Evolutionary conservation across 331 rosid species (phyloP).

Genomic region (Quercus lobata): DNA sequence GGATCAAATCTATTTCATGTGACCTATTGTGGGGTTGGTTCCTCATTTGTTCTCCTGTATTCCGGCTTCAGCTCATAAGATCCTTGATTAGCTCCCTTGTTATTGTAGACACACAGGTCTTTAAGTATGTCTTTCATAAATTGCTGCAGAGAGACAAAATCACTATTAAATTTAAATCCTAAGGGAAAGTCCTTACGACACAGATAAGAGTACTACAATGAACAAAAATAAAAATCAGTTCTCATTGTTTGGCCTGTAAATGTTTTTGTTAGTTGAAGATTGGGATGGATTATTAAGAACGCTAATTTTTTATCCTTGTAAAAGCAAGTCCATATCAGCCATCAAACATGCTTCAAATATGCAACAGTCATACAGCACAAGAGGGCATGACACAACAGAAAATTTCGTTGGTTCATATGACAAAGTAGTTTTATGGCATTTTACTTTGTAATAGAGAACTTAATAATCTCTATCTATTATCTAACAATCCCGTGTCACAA

Average conservation of each 20-base stretch:
- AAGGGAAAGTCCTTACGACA: background rate
- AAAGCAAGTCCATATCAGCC: background rate
- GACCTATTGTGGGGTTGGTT: conserved; percentile 26
- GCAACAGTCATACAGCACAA: background rate
- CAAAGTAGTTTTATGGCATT: background rate
- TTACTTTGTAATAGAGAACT: background rate
- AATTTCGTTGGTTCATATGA: background rate
- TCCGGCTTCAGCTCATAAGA: conserved; percentile 91
- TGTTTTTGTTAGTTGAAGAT: background rate
- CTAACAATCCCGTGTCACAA: background rate
- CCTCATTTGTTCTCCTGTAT: conserved; percentile 61
- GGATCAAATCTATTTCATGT: conserved; percentile 9
- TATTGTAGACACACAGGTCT: conserved; percentile 81
- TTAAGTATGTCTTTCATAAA: conserved; percentile 84
- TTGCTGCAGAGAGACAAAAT: conserved; percentile 58
- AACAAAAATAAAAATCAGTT: background rate
- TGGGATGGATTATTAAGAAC: background rate
- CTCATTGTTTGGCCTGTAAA: background rate
- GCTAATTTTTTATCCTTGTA: background rate
- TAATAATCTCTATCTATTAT: background rate
- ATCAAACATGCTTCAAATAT: background rate
- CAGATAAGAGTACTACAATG: background rate
- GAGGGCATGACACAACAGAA: background rate
- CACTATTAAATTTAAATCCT: conserved; percentile 1
- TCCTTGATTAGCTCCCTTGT: conserved; percentile 88